Base-by-base conservation (phyloP, 2,329 filamentous ascomycete species). In the Pseudopyricularia javanii region DNA sequence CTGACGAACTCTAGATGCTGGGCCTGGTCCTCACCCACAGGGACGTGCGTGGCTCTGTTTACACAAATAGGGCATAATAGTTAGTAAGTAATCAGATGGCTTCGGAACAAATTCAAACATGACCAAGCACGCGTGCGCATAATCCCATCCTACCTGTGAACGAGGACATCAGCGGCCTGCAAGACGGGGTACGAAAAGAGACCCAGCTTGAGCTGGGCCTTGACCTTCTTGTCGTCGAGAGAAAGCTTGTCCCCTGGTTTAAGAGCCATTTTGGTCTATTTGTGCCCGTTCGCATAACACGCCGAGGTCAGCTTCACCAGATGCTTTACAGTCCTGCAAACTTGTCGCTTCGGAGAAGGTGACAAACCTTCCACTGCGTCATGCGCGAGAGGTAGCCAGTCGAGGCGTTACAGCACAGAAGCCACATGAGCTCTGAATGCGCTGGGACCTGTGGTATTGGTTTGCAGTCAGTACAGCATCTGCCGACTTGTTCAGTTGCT, bases 361-460 rank as follows among this genome's bases (percentile, higher is more conserved):
- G 4, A 57, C 62, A 50, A 54, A 88, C 89, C 82, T 98, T 98
- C 91, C 93, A 98, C 68, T 97, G 93, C 28, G 93, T 97, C 93
- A 98, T 98, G n/a, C 93, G 78, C 9, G 86, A 86, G n/a, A 98
- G 73, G 68, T 95, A 95, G 37, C 93, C 93, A 68, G 93, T 90
- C 5, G 88, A 91, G 24, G 93, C 88, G 51, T 87, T 86, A 59
- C 91, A 96, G 63, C 88, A 91, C 56, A 98, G 71, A 63, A 97
- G 90, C 93, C 93, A 98, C 87, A 95, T 95, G 57, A 98, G 76
- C 68, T 97, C 91, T 4, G 86, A 73, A 69, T 97, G 93, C 48
- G 84, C 83, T 17, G 82, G 74, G 2, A 91, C 83, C 81, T 88
- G 48, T 28, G 28, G 54, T 55, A 54, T 2, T 43, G 45, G 50